phyloP scores from a whole-genome alignment of 2,329 filamentous ascomycete genomes.

The Drechslerella dactyloides region DNA sequence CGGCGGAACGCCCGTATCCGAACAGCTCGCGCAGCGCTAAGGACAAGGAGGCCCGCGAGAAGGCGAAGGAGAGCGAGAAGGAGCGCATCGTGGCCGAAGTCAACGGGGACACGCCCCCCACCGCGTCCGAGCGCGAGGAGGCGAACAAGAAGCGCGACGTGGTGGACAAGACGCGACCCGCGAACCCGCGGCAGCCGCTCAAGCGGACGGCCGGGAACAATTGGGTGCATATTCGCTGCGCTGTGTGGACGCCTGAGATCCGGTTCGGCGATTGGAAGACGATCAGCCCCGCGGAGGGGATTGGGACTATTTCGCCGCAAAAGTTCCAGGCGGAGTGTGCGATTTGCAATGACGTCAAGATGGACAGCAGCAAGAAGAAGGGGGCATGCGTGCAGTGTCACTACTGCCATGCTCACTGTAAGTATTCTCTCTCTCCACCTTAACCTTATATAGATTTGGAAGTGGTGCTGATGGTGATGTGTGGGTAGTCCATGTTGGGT shows the following conservation, averaged over 20 bases:
- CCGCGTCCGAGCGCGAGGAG: conserved; percentile 52
- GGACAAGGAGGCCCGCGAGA: conserved; percentile 86
- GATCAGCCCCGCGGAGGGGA: conserved; percentile 85
- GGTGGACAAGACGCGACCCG: conserved; percentile 79
- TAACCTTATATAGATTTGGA: background rate
- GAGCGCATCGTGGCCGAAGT: conserved; percentile 68
- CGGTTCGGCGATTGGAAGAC: conserved; percentile 86
- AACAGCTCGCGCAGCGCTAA: conserved; percentile 86
- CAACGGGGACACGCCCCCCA: conserved; percentile 47
- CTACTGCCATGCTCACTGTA: conserved; percentile 67
- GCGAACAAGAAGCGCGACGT: conserved; percentile 61
- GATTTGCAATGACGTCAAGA: conserved; percentile 74
- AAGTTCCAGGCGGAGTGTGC: conserved; percentile 81
- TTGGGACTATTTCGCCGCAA: conserved; percentile 76
- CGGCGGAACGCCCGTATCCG: conserved; percentile 59
- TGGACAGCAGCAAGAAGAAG: conserved; percentile 55
- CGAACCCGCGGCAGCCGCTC: conserved; percentile 83
- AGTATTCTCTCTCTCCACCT: conserved; percentile 50
- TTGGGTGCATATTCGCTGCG: conserved; percentile 95
- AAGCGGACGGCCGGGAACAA: conserved; percentile 97
- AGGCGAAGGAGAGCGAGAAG: conserved; percentile 67
- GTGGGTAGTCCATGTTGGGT: conserved; percentile 88
- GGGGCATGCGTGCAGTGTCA: conserved; percentile 86
- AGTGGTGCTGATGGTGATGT: conserved; percentile 55
- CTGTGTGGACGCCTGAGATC: conserved; percentile 88